Conservation (phyloP, 139 green algal genomes). For the Dunaliella primolecta region DNA sequence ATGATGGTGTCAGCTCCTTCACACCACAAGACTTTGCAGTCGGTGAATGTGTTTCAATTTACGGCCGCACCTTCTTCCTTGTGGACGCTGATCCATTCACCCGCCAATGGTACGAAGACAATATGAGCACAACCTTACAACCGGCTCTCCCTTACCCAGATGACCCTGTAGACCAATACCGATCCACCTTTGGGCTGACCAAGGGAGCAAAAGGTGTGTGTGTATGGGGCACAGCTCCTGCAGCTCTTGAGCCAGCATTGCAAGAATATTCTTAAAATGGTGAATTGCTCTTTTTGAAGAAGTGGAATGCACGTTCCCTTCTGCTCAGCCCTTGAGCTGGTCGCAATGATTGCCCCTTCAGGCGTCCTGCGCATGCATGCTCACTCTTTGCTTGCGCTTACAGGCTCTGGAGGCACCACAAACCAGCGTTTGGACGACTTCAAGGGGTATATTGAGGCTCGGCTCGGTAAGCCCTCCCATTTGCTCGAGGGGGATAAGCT, state of each 20-base stretch:
- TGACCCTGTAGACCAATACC: slow-evolving; percentile 59
- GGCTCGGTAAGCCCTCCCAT: slow-evolving; percentile 69
- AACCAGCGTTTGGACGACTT: slow-evolving; percentile 55
- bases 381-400: neutral
- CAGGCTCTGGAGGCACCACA: too few relatives aligned
- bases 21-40: slow-evolving; percentile 65
- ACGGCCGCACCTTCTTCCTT: slow-evolving; percentile 74
- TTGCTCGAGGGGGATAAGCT: slow-evolving; percentile 64
- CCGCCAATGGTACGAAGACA: slow-evolving; percentile 34
- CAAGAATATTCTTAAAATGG: too few relatives aligned
- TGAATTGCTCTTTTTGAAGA: too few relatives aligned
- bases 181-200: slow-evolving; percentile 44
- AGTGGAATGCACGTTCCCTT: too few relatives aligned
- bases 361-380: neutral
- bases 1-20: slow-evolving; percentile 45
- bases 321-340: too few relatives aligned
- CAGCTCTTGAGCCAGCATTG: neutral
- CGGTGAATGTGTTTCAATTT: slow-evolving; percentile 67
- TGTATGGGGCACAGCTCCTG: too few relatives aligned
- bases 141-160: slow-evolving; percentile 48
- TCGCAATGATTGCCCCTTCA: too few relatives aligned
- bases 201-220: slow-evolving; percentile 18
- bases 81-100: slow-evolving; percentile 83
- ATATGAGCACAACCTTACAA: slow-evolving; percentile 34
- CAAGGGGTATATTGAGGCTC: slow-evolving; percentile 71